Evolutionary conservation across 2,329 filamentous ascomycete genomes (phyloP), one percentile per base, ranked within the genome.

Genomic region (Clarireedia homoeocarpa): DNA sequence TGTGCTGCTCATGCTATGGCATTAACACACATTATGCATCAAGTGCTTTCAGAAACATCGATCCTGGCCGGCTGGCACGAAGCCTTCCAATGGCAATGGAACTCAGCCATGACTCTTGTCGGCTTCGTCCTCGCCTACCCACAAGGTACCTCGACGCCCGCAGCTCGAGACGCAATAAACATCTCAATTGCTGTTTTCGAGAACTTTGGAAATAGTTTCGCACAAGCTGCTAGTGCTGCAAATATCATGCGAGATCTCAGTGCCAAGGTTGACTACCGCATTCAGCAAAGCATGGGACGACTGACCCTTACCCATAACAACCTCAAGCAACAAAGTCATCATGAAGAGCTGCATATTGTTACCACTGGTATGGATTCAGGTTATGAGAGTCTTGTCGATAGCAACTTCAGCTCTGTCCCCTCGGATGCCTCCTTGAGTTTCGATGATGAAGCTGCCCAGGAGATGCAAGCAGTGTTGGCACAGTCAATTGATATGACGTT

Each of bases 51-150:
- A 1, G 57, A 61, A 3, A 71, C 71, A 1, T 62, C 66, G 14
- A 64, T 73, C 20, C 59, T 74, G 0, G 55, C 57, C n/a, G 72
- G 72, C 6, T 73, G 67, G 67, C 66, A 71, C 56, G 70, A 73
- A 50, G 65, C 68, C 0, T 75, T 73, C 51, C 71, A 73, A 24
- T 75, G 71, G 66, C 73, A 75, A 58, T 75, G 73, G 71, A 71
- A 74, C 56, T 71, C 73, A 0, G 64, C 71, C 1, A 59, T 76
- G 17, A 69, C 71, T 2, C 63, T 75, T 2, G 56, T 75, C 7
- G 74, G 73, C 5, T 77, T 72, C 58, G 60, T 73, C 2, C 58
- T 76, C 0, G 70, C 71, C 0, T 69, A 72, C 50, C 73, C 74
- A 1, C 45, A 65, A 1, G 59, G 67, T 10, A 58, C 66, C 5